These are phyloP conservation scores for Heliocybe sulcata DNA, from an alignment of 1,284 basidiomycete species.

Conservation along the genomic window DNA sequence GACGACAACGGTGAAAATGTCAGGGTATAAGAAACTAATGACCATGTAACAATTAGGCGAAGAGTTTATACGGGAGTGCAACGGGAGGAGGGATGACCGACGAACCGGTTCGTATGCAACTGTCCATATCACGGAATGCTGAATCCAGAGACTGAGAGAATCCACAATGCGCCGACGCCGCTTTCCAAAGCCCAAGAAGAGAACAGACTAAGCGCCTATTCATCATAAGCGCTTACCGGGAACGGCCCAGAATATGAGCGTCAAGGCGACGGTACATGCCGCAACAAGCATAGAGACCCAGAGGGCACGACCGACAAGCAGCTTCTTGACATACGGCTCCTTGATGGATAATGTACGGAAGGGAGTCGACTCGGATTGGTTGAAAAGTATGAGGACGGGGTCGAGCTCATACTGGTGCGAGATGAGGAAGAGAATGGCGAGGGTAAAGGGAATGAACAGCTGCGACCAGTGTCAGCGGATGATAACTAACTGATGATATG, in stretches of 20 bases:
- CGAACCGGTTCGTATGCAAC: too few species aligned
- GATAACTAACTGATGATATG: not conserved
- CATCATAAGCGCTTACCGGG: constrained; percentile 77
- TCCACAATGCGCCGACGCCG: too few species aligned
- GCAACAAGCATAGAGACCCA: constrained; percentile 76
- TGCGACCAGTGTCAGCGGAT: constrained; percentile 24
- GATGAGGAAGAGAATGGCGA: constrained; percentile 85
- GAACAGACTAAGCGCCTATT: not conserved
- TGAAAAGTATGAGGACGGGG: constrained; percentile 82
- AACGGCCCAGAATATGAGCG: constrained; percentile 87
- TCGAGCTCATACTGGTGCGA: constrained; percentile 97
- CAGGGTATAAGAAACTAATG: not conserved
- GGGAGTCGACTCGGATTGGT: constrained; percentile 84
- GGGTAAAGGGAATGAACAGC: constrained; percentile 92
- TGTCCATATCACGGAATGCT: too few species aligned
- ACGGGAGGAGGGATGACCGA: too few species aligned
- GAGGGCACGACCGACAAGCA: constrained; percentile 80
- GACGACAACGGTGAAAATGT: not conserved
- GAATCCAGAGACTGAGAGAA: too few species aligned
- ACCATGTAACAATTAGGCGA: not conserved
- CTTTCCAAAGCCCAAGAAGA: too few species aligned
- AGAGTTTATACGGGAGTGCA: not conserved
- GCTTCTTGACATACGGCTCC: constrained; percentile 88
- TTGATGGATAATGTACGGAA: constrained; percentile 87
- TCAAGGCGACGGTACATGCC: constrained; percentile 66